Evolutionary conservation across 177 flowering plant genomes (phyloP).

Genomic region (Vitis hybrid): DNA sequence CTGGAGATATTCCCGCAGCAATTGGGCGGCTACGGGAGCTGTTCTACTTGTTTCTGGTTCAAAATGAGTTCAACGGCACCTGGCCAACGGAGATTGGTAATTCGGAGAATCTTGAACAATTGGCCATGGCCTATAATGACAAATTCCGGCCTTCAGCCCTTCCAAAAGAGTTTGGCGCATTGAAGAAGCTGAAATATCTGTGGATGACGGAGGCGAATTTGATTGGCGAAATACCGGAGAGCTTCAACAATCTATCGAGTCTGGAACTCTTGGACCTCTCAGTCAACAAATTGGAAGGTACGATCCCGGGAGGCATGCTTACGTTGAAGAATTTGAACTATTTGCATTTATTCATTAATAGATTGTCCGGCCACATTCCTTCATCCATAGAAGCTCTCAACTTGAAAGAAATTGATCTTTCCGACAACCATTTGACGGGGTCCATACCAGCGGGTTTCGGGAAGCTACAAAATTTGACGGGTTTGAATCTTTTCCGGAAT

Average conservation of each 20-base stretch:
- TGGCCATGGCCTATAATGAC: conserved; percentile 29
- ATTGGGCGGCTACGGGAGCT: conserved; percentile 26
- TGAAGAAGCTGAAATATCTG: conserved; percentile 28
- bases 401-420: conserved; percentile 31
- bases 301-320: conserved; percentile 29
- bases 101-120: conserved; percentile 27
- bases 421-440: conserved; percentile 37
- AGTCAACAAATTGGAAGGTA: conserved; percentile 24
- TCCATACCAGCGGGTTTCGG: conserved; percentile 36
- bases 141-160: conserved; percentile 22
- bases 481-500: conserved; percentile 25
- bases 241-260: conserved; percentile 19
- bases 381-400: conserved; percentile 15
- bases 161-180: conserved; percentile 22
- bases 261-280: conserved; percentile 31
- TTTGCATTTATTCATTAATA: conserved; percentile 26
- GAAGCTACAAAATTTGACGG: conserved; percentile 23
- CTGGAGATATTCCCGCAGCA: conserved; percentile 39
- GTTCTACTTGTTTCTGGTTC: conserved; percentile 12
- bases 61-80: conserved; percentile 34
- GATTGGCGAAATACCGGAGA: conserved; percentile 38
- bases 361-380: conserved; percentile 37
- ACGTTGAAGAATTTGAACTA: conserved; percentile 26
- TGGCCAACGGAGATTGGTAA: conserved; percentile 38
- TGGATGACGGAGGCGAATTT: conserved; percentile 33